Evolutionary conservation across 148 eudicot genomes (phyloP).

Genomic region (Rhododendron griersonianum): DNA sequence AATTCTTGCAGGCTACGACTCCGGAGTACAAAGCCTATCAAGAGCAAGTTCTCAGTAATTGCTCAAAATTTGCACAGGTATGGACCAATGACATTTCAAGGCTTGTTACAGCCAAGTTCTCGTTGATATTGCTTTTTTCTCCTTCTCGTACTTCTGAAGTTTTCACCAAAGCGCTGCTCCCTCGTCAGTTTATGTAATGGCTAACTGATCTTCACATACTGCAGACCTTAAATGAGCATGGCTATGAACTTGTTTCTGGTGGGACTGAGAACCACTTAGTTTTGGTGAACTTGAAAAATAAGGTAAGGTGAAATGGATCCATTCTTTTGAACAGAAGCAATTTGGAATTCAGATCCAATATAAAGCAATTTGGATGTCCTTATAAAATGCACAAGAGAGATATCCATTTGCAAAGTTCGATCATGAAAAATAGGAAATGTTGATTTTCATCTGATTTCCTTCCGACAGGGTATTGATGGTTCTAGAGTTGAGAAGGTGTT

Average conservation of each 20-base stretch:
- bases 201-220: constrained; percentile 17
- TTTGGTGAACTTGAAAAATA: constrained; percentile 81
- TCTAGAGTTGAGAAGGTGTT: constrained; percentile 97
- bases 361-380: background rate
- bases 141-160: background rate
- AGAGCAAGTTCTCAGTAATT: constrained; percentile 93
- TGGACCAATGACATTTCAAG: background rate
- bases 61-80: constrained; percentile 93
- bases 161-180: background rate
- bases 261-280: constrained; percentile 98
- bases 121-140: background rate
- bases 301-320: constrained; percentile 42
- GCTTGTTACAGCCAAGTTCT: background rate
- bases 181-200: background rate
- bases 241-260: constrained; percentile 96
- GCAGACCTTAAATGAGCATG: constrained; percentile 63
- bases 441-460: background rate
- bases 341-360: background rate
- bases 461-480: constrained; percentile 92
- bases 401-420: background rate
- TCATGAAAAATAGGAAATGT: background rate
- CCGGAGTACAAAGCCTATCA: constrained; percentile 96
- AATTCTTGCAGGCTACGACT: constrained; percentile 68
- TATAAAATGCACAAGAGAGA: background rate
- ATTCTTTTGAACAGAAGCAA: background rate